Percentiles rank a stretch among this genome's conserved stretches.
Conservation (phyloP, 805 yeast genomes). For the Metschnikowia cerradonensis region DNA sequence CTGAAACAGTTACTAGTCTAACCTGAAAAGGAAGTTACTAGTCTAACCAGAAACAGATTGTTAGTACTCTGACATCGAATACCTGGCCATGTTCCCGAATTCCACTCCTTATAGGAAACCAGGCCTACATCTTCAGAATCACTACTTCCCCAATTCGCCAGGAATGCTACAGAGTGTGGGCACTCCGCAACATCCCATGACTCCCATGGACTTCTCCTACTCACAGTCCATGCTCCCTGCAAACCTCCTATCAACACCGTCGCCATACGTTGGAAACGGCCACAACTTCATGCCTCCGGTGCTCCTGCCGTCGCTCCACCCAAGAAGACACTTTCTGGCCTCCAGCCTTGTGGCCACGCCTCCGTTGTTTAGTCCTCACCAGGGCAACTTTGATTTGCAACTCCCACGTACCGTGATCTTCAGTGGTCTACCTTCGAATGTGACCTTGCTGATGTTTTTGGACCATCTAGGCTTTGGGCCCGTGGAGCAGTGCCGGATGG, state of each 20-base stretch:
- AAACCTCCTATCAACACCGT: constrained; percentile 45
- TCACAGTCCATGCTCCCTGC: constrained; percentile 62
- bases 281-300: constrained; percentile 24
- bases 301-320: constrained; percentile 8
- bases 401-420: constrained; percentile 24
- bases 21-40: too few species aligned
- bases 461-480: constrained; percentile 55
- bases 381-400: constrained; percentile 1
- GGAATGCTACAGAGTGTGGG: neutral
- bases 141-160: neutral
- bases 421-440: constrained; percentile 23
- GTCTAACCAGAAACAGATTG: too few species aligned
- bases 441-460: constrained; percentile 33
- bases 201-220: constrained; percentile 56
- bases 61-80: neutral
- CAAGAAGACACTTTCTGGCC: constrained; percentile 3
- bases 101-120: constrained; percentile 4
- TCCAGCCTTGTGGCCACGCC: neutral
- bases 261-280: constrained; percentile 48
- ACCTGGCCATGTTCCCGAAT: neutral
- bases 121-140: constrained; percentile 7
- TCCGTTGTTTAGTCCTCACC: constrained; percentile 4
- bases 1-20: too few species aligned
- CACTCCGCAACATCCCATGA: constrained; percentile 11
- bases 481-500: constrained; percentile 52